phyloP scores from a whole-genome alignment of 441 rosid genomes.

The Sinapis alba region DNA sequence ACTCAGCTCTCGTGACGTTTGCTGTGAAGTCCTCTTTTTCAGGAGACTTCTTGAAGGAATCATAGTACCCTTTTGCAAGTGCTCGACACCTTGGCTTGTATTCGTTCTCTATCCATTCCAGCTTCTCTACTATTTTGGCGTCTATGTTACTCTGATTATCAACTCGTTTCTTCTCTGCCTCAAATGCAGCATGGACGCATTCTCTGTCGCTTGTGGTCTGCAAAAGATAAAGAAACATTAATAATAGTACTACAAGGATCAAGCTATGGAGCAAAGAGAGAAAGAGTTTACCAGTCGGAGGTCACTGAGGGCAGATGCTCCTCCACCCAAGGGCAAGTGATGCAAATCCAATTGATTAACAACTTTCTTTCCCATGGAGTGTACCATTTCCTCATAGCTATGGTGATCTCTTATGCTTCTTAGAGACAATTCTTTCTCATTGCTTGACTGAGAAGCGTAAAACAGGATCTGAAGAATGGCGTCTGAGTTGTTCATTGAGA shows the following conservation, averaged over 20 bases:
- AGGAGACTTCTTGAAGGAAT: conserved; percentile 57
- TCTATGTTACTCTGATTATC: conserved; percentile 41
- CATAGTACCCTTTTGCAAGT: conserved; percentile 55
- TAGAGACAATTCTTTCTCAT: conserved; percentile 36
- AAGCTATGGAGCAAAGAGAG: background rate
- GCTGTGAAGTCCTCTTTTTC: conserved; percentile 58
- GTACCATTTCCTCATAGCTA: conserved; percentile 44
- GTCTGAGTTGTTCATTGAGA: conserved; percentile 62
- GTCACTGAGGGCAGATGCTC: conserved; percentile 13
- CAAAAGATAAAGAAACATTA: conserved; percentile 14
- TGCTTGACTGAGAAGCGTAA: conserved; percentile 56
- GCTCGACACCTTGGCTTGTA: conserved; percentile 50
- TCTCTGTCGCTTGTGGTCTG: conserved; percentile 65
- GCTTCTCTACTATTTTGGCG: conserved; percentile 23
- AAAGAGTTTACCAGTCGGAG: conserved; percentile 55
- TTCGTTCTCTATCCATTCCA: conserved; percentile 35
- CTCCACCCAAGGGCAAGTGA: conserved; percentile 26
- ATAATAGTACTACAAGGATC: background rate
- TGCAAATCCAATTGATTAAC: conserved; percentile 46
- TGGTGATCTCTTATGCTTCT: conserved; percentile 54
- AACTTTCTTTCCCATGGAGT: conserved; percentile 40
- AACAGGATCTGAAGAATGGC: conserved; percentile 73
- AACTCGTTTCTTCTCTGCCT: conserved; percentile 55
- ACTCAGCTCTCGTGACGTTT: conserved; percentile 66
- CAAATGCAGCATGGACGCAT: conserved; percentile 63